phyloP scores from a whole-genome alignment of 306 rosid species.

The Vicia villosa region DNA sequence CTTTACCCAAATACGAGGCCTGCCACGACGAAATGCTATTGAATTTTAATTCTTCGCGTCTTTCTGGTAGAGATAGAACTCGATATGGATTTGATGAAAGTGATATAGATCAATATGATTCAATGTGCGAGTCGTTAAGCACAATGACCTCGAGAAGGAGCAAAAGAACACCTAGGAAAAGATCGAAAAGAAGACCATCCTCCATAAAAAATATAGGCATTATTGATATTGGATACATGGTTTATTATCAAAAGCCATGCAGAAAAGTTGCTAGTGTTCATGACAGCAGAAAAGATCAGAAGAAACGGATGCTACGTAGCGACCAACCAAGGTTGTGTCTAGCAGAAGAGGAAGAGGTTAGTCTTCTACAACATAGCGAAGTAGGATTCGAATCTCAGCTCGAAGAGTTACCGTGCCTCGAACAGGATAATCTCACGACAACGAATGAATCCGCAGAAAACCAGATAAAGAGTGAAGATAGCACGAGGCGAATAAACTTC shows the following conservation, averaged over 20 bases:
- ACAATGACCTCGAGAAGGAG: constrained; percentile 41
- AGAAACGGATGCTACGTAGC: constrained; percentile 1
- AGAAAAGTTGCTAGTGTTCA: not conserved
- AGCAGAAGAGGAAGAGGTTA: not conserved
- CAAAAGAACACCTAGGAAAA: constrained; percentile 40
- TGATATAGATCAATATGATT: constrained; percentile 26
- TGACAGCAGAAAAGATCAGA: constrained; percentile 18
- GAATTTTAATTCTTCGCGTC: constrained; percentile 46
- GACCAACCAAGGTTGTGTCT: not conserved
- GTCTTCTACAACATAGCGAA: not conserved
- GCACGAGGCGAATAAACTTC: constrained; percentile 4
- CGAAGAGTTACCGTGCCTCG: not conserved
- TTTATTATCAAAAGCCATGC: constrained; percentile 47
- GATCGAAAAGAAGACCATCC: constrained; percentile 53
- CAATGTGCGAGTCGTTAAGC: constrained; percentile 46
- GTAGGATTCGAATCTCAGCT: not conserved
- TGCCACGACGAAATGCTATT: constrained; percentile 58
- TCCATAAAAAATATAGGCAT: constrained; percentile 43
- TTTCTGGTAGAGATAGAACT: constrained; percentile 25
- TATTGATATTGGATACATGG: constrained; percentile 48
- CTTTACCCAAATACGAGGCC: constrained; percentile 39
- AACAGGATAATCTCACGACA: not conserved
- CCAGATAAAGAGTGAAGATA: constrained; percentile 8
- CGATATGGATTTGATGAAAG: constrained; percentile 25
- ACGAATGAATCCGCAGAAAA: not conserved